Percentiles rank a stretch among this genome's conserved stretches.
Conservation (phyloP, 2,329 filamentous ascomycete species). For the Alternaria atra region DNA sequence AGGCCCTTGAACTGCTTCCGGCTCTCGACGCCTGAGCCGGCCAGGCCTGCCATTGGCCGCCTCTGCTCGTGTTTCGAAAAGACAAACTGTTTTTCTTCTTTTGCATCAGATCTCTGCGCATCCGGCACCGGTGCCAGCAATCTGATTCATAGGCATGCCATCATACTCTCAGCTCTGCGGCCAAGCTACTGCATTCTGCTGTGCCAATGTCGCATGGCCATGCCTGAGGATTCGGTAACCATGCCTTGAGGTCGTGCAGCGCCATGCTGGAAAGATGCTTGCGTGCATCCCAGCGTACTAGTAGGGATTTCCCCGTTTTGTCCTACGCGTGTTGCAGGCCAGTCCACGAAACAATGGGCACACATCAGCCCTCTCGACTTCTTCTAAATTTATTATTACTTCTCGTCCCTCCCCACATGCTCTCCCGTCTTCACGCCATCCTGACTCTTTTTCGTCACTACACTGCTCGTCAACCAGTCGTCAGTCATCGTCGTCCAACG, state of each 20-base stretch:
- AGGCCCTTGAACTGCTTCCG: conserved; percentile 36
- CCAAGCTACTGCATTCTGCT: conserved; percentile 35
- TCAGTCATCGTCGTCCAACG: conserved; percentile 23
- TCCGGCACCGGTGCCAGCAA: conserved; percentile 21
- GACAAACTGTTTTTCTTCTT: conserved; percentile 24
- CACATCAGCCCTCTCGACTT: conserved; percentile 39
- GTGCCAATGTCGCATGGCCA: conserved; percentile 31
- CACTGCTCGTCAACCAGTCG: conserved; percentile 32
- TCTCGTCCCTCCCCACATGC: conserved; percentile 43
- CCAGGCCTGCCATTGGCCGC: conserved; percentile 32
- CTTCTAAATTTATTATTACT: conserved; percentile 46
- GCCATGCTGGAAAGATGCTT: conserved; percentile 41
- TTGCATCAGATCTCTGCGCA: conserved; percentile 23
- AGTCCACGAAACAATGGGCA: conserved; percentile 45
- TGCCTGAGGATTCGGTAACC: conserved; percentile 34
- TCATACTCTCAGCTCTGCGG: conserved; percentile 23
- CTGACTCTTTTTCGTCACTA: conserved; percentile 36
- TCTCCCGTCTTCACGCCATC: conserved; percentile 28
- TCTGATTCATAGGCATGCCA: conserved; percentile 4
- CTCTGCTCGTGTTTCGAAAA: conserved; percentile 16
- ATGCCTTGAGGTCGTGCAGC: conserved; percentile 38
- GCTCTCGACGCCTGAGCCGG: conserved; percentile 16
- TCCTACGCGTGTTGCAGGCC: conserved; percentile 45
- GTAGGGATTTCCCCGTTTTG: conserved; percentile 36
- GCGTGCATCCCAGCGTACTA: conserved; percentile 41